phyloP scores from a whole-genome alignment of 331 rosid species.

The Cydonia oblonga region DNA sequence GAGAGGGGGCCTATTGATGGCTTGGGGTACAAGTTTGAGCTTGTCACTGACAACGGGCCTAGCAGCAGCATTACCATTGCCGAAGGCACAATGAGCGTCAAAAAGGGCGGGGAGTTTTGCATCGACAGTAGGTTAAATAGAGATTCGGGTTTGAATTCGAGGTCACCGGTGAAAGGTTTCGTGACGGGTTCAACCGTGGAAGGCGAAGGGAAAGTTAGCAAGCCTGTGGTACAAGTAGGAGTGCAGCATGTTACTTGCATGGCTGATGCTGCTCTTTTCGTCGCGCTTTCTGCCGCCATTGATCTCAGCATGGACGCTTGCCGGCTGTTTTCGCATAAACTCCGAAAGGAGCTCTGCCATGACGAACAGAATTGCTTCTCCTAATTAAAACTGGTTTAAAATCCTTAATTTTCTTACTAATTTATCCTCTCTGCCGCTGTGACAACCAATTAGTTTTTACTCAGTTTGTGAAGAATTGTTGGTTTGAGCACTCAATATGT shows the following conservation, averaged over 20 bases:
- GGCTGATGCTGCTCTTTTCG: conserved; percentile 88
- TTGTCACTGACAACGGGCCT: conserved; percentile 47
- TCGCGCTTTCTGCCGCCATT: conserved; percentile 82
- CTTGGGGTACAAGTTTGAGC: conserved; percentile 82
- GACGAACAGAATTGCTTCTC: conserved; percentile 39
- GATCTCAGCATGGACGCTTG: conserved; percentile 99
- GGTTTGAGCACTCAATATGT: too few relatives aligned
- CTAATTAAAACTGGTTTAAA: conserved; percentile 1
- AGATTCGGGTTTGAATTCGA: conserved; percentile 33
- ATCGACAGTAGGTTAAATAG: conserved; percentile 41
- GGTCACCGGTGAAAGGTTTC: conserved; percentile 54
- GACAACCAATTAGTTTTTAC: conserved; percentile 24
- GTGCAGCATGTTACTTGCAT: conserved; percentile 77
- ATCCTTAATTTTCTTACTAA: neutral
- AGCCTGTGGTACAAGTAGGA: conserved; percentile 73
- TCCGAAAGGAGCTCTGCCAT: conserved; percentile 77
- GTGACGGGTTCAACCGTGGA: conserved; percentile 80
- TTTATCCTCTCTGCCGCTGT: conserved; percentile 20
- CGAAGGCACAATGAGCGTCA: conserved; percentile 54
- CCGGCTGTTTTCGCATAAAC: conserved; percentile 63
- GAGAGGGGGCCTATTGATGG: conserved; percentile 74
- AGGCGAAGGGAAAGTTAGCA: conserved; percentile 78
- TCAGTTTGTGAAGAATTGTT: neutral
- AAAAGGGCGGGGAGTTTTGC: conserved; percentile 72
- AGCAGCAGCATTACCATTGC: conserved; percentile 50